Conservation (phyloP, 2,329 filamentous ascomycete species). For the Ophiocordyceps camponoti-floridani region DNA sequence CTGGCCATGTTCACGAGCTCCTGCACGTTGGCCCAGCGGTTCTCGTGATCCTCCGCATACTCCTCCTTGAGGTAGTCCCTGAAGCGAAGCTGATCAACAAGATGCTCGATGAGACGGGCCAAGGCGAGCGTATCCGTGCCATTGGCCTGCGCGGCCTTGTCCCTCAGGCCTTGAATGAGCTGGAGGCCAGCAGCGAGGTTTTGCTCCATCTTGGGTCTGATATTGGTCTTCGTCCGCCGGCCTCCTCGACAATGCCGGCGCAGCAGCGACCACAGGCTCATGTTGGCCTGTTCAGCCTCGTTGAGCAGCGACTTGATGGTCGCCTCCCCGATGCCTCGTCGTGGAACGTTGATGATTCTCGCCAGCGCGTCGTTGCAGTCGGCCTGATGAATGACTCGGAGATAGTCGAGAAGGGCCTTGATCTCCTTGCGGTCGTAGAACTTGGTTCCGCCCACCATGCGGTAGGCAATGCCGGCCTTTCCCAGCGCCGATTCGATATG, state of each 20-base stretch:
- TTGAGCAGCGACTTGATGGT: conserved; percentile 59
- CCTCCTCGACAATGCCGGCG: conserved; percentile 32
- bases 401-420: conserved; percentile 72
- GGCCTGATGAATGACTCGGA: conserved; percentile 69
- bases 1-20: conserved; percentile 68
- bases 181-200: conserved; percentile 31
- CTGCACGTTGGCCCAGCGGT: conserved; percentile 74
- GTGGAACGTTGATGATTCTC: conserved; percentile 69
- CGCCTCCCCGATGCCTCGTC: conserved; percentile 61
- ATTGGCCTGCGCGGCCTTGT: conserved; percentile 11
- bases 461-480: conserved; percentile 68
- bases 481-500: conserved; percentile 73
- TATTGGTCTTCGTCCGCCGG: conserved; percentile 26
- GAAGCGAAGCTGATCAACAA: conserved; percentile 50
- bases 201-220: conserved; percentile 31
- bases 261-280: conserved; percentile 63
- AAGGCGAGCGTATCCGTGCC: conserved; percentile 15
- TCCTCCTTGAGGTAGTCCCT: conserved; percentile 55
- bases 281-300: conserved; percentile 52
- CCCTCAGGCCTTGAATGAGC: conserved; percentile 17
- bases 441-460: conserved; percentile 75
- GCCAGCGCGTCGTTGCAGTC: conserved; percentile 74
- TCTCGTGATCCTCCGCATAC: conserved; percentile 57
- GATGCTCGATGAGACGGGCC: conserved; percentile 29
- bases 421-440: conserved; percentile 90